Conservation (phyloP, 2,329 filamentous ascomycete genomes). For the Botrytis fragariae region DNA sequence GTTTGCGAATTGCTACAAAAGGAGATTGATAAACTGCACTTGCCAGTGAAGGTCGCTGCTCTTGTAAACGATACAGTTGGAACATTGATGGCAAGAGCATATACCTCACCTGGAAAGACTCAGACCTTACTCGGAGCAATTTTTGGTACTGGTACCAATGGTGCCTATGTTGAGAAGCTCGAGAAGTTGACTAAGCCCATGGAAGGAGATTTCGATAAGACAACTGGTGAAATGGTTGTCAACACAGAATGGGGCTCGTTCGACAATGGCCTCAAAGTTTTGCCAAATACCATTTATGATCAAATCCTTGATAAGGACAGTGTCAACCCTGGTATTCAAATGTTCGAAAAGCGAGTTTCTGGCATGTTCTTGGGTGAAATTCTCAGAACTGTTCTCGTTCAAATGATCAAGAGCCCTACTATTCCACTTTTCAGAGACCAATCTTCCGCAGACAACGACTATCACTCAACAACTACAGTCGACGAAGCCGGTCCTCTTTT, state of each 20-base stretch:
- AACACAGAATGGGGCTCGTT: slow-evolving; percentile 99
- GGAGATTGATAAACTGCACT: slow-evolving; percentile 80
- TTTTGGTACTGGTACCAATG: slow-evolving; percentile 96
- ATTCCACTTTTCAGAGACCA: slow-evolving; percentile 73
- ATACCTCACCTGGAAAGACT: slow-evolving; percentile 84
- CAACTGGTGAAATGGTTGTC: slow-evolving; percentile 92
- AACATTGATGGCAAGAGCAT: slow-evolving; percentile 95
- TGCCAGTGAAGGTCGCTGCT: slow-evolving; percentile 92
- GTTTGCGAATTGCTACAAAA: slow-evolving; percentile 85
- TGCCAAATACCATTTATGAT: slow-evolving; percentile 86
- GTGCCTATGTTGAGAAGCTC: slow-evolving; percentile 93
- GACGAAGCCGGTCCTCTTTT: slow-evolving; percentile 65
- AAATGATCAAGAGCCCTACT: slow-evolving; percentile 65
- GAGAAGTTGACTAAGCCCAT: slow-evolving; percentile 77
- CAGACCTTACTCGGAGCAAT: slow-evolving; percentile 91
- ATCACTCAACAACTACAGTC: slow-evolving; percentile 67
- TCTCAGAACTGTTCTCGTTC: slow-evolving; percentile 71
- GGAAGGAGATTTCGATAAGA: slow-evolving; percentile 68
- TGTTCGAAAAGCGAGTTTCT: slow-evolving; percentile 98
- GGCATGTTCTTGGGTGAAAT: slow-evolving; percentile 99
- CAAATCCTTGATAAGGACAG: slow-evolving; percentile 72
- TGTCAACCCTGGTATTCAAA: slow-evolving; percentile 90
- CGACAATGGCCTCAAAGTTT: slow-evolving; percentile 85
- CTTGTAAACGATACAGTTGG: slow-evolving; percentile 97
- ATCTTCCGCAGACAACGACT: slow-evolving; percentile 69